A percentile compares a stretch with the other conserved stretches of the same genome.
Evolutionary conservation across 2,329 filamentous ascomycete species (phyloP).

Genomic region (Epichloe gansuensis): DNA sequence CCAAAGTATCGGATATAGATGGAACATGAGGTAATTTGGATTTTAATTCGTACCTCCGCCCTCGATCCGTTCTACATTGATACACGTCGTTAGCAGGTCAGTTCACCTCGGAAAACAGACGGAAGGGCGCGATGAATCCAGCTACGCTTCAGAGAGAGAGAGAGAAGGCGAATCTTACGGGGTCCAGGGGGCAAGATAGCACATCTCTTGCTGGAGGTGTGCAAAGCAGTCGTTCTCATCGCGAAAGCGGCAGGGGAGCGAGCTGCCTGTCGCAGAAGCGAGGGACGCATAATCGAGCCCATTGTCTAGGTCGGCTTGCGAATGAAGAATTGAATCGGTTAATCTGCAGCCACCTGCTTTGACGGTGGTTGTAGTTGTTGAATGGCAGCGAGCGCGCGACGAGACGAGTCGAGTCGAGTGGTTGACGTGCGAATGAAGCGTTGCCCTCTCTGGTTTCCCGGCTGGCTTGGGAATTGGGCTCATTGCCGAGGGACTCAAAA

Average conservation of each 20-base stretch:
- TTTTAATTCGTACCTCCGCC: slow-evolving; percentile 50
- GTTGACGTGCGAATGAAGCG: neutral
- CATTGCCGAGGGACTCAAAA: slow-evolving; percentile 41
- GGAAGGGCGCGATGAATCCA: neutral
- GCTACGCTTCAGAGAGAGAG: too few relatives aligned
- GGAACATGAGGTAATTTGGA: neutral
- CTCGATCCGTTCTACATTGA: slow-evolving; percentile 51
- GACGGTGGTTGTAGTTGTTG: neutral
- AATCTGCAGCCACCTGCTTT: neutral
- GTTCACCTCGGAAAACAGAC: neutral
- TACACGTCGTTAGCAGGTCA: slow-evolving; percentile 27
- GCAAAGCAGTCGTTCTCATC: slow-evolving; percentile 64
- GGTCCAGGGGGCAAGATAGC: slow-evolving; percentile 70
- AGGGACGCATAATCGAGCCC: slow-evolving; percentile 43
- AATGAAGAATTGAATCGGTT: neutral
- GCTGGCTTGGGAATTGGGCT: slow-evolving; percentile 9
- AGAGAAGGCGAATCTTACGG: slow-evolving; percentile 44
- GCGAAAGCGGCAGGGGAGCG: slow-evolving; percentile 20
- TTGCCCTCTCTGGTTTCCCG: neutral
- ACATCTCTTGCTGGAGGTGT: slow-evolving; percentile 65
- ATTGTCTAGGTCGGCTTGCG: slow-evolving; percentile 20
- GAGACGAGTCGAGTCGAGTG: neutral
- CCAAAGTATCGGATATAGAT: neutral
- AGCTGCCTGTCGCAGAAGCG: slow-evolving; percentile 40
- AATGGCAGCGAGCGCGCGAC: neutral